Conservation (phyloP, 2,329 filamentous ascomycete genomes). For the Trichoderma pleuroti region DNA sequence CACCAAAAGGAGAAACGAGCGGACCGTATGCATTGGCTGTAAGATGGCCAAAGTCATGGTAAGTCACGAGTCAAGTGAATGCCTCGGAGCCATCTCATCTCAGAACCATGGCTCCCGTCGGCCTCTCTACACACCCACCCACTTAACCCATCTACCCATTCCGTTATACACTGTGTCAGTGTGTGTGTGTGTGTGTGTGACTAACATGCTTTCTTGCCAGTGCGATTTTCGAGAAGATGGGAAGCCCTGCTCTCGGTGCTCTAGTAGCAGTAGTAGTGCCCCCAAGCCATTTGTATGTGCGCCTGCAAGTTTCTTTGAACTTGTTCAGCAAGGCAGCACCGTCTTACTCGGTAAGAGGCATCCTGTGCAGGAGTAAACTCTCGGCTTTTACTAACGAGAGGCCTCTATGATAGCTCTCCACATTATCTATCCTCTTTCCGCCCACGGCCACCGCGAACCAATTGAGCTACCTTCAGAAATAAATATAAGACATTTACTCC, state of each 20-base stretch:
- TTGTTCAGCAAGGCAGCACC: constrained; percentile 6
- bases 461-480: not conserved
- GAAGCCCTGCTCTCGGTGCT: not conserved
- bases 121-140: not conserved
- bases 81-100: too few species aligned
- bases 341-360: constrained; percentile 4
- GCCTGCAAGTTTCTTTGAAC: constrained; percentile 13
- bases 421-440: not conserved
- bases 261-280: not conserved
- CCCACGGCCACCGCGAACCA: not conserved
- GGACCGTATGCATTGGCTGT: constrained; percentile 16
- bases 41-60: constrained; percentile 15
- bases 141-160: not conserved
- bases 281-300: constrained; percentile 13
- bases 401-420: not conserved
- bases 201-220: not conserved
- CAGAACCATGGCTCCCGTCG: not conserved
- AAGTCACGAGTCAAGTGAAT: not conserved
- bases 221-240: not conserved
- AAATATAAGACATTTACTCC: not conserved
- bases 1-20: constrained; percentile 13
- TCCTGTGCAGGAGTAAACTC: not conserved
- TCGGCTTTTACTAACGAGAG: not conserved
- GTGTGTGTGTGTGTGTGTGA: too few species aligned
- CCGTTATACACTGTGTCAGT: not conserved